Evolutionary conservation across 352 stramenopile species (phyloP).

Genomic region (Globisporangium splendens): DNA sequence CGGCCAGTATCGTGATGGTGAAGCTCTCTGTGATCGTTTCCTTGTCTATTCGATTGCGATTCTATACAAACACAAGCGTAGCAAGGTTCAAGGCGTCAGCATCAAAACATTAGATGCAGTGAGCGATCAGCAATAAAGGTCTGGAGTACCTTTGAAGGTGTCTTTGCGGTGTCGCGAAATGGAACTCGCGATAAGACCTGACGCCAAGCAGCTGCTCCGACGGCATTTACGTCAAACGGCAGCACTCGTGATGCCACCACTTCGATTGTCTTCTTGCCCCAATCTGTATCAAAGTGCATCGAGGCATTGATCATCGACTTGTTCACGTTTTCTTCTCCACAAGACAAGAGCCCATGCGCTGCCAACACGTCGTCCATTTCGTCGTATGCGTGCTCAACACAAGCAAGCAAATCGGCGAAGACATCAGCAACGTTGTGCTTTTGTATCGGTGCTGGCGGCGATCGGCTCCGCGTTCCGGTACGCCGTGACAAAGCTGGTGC

Average conservation of each 20-base stretch:
- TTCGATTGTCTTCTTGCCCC: conserved; percentile 14
- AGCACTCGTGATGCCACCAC: background rate
- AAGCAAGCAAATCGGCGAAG: conserved; percentile 29
- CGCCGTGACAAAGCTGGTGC: no score
- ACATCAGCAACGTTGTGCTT: conserved; percentile 19
- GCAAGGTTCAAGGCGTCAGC: no score
- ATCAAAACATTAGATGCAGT: no score
- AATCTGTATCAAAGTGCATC: conserved; percentile 13
- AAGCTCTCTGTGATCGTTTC: conserved; percentile 59
- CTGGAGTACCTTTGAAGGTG: no score
- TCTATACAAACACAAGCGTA: no score
- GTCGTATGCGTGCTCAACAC: conserved; percentile 22
- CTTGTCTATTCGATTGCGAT: conserved; percentile 11
- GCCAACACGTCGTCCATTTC: conserved; percentile 32
- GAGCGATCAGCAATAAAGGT: no score
- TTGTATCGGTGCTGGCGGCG: background rate
- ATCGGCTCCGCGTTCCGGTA: background rate
- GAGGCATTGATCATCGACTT: background rate
- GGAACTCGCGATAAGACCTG: background rate
- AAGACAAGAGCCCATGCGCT: no score
- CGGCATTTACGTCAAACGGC: conserved; percentile 3
- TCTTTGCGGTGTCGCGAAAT: no score
- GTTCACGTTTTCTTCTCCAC: no score
- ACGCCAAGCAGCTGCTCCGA: background rate
- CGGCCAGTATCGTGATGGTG: conserved; percentile 40